Base-by-base conservation (phyloP, 495 filamentous ascomycete genomes). In the Lineolata rhizophorae region DNA sequence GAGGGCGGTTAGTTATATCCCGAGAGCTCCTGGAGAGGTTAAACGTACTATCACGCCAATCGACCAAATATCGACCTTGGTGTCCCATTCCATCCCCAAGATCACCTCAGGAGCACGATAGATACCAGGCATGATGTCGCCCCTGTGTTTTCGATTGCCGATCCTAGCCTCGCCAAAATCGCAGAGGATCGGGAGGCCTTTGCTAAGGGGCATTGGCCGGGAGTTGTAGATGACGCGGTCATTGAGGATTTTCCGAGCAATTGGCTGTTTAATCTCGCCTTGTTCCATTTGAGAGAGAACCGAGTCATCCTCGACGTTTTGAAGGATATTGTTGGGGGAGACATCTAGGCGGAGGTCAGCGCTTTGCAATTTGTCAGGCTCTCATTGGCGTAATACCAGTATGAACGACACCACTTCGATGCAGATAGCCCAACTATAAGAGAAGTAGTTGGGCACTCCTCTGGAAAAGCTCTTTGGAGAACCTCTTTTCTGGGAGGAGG, bases 251-350 rank as follows among this genome's bases (percentile, higher is more conserved):
- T 55, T 56, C 20, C 52, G 33, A 5, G 50, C 38, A 10, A 20
- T 44, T 1, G 55, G 54, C 10, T 45, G 26, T 15, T 41, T 15
- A 0, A 48, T 30, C 30, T 56, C 53, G 29, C 28, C 30, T 18
- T 38, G 19, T 11, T 37, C 41, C 10, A 38, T 34, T 5, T 22
- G 16, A 5, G 21, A 18, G 18, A 47, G 26, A 11, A 41, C 28
- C 5, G 32, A 34, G 10, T 28, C 13, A 26, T 46, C 41, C 5
- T 29, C 11, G 12, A 44, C 28, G 3, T 18, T 29, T 18, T 49
- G 39, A 38, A 56, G 45, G 30, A 58, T 45, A 30, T 58, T 58
- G 26, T 46, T 45, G 0, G 38, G 25, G n/a, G n/a, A n/a, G n/a
- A n/a, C n/a, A n/a, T n/a, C n/a, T n/a, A n/a, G n/a, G n/a, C n/a